A percentile compares a stretch with the other conserved stretches of the same genome.
phyloP scores from a whole-genome alignment of 1,284 basidiomycete species.

The Boletus sp. region DNA sequence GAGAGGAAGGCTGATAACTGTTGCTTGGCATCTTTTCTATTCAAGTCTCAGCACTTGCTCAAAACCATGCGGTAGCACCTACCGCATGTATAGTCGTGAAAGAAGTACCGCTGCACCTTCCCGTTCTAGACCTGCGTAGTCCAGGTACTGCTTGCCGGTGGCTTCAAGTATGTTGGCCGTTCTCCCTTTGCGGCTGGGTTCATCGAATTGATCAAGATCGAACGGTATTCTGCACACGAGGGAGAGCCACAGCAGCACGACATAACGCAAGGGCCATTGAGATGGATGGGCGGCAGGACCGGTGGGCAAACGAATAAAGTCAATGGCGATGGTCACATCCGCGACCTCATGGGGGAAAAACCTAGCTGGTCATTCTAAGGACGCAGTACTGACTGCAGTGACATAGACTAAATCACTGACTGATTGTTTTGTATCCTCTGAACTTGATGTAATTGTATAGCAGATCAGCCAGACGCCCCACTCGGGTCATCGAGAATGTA shows the following conservation, averaged over 20 bases:
- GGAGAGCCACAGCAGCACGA: slow-evolving; percentile 88
- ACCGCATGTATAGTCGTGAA: slow-evolving; percentile 77
- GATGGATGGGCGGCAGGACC: slow-evolving; percentile 40
- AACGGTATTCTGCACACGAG: slow-evolving; percentile 95
- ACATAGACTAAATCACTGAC: slow-evolving; percentile 47
- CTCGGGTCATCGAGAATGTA: slow-evolving; percentile 39
- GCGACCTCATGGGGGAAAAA: slow-evolving; percentile 89
- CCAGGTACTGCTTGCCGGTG: slow-evolving; percentile 59
- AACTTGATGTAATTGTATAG: slow-evolving; percentile 87
- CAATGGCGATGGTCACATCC: slow-evolving; percentile 75
- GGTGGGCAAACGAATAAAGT: slow-evolving; percentile 55
- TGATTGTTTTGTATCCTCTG: slow-evolving; percentile 89
- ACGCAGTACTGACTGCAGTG: slow-evolving; percentile 1
- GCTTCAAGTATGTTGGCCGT: slow-evolving; percentile 55
- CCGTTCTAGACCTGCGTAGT: slow-evolving; percentile 74
- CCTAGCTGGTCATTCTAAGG: slow-evolving; percentile 52
- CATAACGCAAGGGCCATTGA: slow-evolving; percentile 82
- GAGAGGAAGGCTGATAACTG: slow-evolving; percentile 50
- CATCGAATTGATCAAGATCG: slow-evolving; percentile 81
- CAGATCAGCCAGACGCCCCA: slow-evolving; percentile 57
- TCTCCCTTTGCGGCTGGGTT: slow-evolving; percentile 42
- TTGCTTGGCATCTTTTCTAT: slow-evolving; percentile 59
- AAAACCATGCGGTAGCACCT: slow-evolving; percentile 14
- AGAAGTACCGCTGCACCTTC: slow-evolving; percentile 74
- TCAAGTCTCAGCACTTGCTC: slow-evolving; percentile 12